Percentiles rank a stretch among this genome's conserved stretches.
Conservation (phyloP, 1,139 yeast species). For the Kurtzmaniella natalensis region DNA sequence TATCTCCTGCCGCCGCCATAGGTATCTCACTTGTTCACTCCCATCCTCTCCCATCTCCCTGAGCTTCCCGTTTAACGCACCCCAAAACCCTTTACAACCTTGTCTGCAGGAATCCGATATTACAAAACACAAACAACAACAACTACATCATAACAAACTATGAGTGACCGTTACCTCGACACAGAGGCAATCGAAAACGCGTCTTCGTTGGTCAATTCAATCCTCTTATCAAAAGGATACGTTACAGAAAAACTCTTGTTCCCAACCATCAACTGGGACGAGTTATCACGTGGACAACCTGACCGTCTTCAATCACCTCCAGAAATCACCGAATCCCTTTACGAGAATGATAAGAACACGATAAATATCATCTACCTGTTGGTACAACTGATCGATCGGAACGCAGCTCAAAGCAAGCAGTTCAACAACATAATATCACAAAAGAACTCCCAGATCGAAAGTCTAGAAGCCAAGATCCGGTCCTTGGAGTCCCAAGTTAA, state of each 20-base stretch:
- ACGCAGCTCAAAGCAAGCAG: conserved; percentile 29
- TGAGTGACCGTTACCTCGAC: conserved; percentile 16
- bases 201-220: conserved; percentile 35
- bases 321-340: conserved; percentile 25
- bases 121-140: not conserved
- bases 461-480: conserved; percentile 21
- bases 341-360: conserved; percentile 39
- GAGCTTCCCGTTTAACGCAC: no score
- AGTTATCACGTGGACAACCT: conserved; percentile 12
- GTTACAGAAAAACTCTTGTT: conserved; percentile 29
- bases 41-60: no score
- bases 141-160: not conserved
- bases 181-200: conserved; percentile 34
- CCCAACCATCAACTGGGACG: conserved; percentile 32
- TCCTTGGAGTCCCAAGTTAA: conserved; percentile 18
- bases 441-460: conserved; percentile 28
- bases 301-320: not conserved
- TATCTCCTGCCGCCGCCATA: no score
- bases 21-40: no score
- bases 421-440: conserved; percentile 27
- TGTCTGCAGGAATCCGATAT: no score
- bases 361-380: conserved; percentile 42
- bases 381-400: conserved; percentile 35
- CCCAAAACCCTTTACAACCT: no score
- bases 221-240: conserved; percentile 35